Evolutionary conservation across 164 flowering plant genomes (phyloP), one percentile per base, ranked within the genome.

Genomic region (Protea cynaroides): DNA sequence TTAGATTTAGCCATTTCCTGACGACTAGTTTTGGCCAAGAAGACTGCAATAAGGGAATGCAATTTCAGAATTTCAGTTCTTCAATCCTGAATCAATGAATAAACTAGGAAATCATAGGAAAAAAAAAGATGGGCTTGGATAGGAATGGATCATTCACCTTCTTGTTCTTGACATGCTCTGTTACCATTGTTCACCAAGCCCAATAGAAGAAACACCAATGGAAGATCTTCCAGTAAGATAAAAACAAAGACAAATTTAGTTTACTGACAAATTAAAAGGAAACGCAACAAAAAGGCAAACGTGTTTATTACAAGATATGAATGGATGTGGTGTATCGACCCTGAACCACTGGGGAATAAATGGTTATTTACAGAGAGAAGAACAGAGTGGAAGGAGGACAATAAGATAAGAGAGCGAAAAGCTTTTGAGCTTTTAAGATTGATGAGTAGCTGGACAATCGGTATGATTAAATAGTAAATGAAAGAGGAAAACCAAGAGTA

Each of bases 1-100:
- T 82, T 44, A 86, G 78, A 46, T 84, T 87, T 58, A 90, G 76
- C 96, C 90, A 90, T 80, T 86, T 90, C 49, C 71, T 77, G 58
- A 64, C 83, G 13, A 84, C 84, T 7, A 61, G 59, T 65, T 77
- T 84, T 8, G 91, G 84, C 96, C 96, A 87, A 3, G 86, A 84
- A 55, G 76, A 66, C 86, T 85, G 74, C 69, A 58, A 74, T 23
- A 54, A 56, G 57, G 10, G 55, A 14, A 50, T 13, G 13, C 4
- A 12, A 0, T 46, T 21, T 47, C 23, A 58, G 34, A 12, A 0
- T 46, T 21, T 47, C 23, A 58, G 44, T 58, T 17, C 6, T 58
- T 5, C 2, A 38, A 8, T 46, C 25, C 3, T 34, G 36, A 51
- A 1, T 25, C 43, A 9, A 10, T 14, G 3, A 38, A 23, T 1